Conservation (phyloP, 441 rosid genomes). For the Oxalis stricta region DNA sequence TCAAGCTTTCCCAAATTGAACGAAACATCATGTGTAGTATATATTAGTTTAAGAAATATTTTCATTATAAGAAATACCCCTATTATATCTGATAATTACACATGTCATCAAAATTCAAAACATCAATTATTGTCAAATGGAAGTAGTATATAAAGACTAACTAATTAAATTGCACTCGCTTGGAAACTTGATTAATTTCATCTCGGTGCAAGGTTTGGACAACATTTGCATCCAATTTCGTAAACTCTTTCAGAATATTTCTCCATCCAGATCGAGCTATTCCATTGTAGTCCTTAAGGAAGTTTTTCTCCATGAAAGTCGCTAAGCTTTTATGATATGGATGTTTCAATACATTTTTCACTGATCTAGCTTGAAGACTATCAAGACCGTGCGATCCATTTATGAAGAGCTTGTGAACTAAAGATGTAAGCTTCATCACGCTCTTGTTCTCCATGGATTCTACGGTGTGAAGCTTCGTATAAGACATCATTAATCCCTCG, state of each 20-base stretch:
- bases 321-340: conserved; percentile 33
- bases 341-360: conserved; percentile 16
- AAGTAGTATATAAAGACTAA: background rate
- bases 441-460: conserved; percentile 19
- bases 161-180: conserved; percentile 12
- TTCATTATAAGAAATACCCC: background rate
- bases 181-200: conserved; percentile 18
- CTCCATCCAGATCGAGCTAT: conserved; percentile 17
- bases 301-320: conserved; percentile 17
- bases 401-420: conserved; percentile 13
- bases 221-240: conserved; percentile 18
- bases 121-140: no score
- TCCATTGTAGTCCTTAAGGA: background rate
- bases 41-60: background rate
- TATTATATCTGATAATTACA: background rate
- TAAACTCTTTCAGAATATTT: conserved; percentile 19
- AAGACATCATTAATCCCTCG: conserved; percentile 19
- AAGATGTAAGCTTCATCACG: conserved; percentile 20
- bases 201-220: conserved; percentile 15
- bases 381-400: conserved; percentile 5
- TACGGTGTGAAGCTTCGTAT: conserved; percentile 31
- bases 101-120: no score
- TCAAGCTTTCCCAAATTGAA: background rate
- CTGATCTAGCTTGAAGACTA: conserved; percentile 2
- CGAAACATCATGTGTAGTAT: no score